These are phyloP conservation scores for Arachis hypogaea DNA, from an alignment of 306 rosid genomes.

Conservation along the genomic window DNA sequence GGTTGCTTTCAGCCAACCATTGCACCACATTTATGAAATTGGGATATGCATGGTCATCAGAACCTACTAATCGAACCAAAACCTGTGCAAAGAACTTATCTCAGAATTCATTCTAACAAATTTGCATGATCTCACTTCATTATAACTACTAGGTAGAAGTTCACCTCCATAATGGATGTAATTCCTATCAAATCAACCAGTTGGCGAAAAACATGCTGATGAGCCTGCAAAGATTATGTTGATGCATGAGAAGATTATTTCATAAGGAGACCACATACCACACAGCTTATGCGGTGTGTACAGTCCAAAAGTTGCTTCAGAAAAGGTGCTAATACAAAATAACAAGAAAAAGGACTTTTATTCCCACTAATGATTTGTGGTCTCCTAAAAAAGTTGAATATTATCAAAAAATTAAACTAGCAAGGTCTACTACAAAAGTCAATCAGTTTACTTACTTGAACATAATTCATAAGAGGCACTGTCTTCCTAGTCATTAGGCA, in stretches of 20 bases:
- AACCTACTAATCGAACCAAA: constrained; percentile 89
- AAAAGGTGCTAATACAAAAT: not conserved
- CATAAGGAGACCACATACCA: constrained; percentile 29
- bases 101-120: constrained; percentile 34
- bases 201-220: constrained; percentile 78
- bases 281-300: not conserved
- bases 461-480: constrained; percentile 87
- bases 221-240: constrained; percentile 67
- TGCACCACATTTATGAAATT: constrained; percentile 91
- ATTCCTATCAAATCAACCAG: constrained; percentile 97
- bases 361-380: constrained; percentile 10
- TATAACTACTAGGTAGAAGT: constrained; percentile 10
- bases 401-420: not conserved
- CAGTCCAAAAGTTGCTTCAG: not conserved
- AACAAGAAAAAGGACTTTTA: constrained; percentile 23
- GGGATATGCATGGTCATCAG: constrained; percentile 94
- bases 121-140: constrained; percentile 18
- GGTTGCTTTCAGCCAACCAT: constrained; percentile 95
- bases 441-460: constrained; percentile 70
- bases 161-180: constrained; percentile 99
- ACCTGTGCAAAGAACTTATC: constrained; percentile 58
- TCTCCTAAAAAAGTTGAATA: constrained; percentile 1
- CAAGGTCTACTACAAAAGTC: constrained; percentile 8
- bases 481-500: constrained; percentile 95
- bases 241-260: constrained; percentile 31